Base-by-base conservation (phyloP, 2,329 filamentous ascomycete genomes). In the Dendrostoma leiphaemia region DNA sequence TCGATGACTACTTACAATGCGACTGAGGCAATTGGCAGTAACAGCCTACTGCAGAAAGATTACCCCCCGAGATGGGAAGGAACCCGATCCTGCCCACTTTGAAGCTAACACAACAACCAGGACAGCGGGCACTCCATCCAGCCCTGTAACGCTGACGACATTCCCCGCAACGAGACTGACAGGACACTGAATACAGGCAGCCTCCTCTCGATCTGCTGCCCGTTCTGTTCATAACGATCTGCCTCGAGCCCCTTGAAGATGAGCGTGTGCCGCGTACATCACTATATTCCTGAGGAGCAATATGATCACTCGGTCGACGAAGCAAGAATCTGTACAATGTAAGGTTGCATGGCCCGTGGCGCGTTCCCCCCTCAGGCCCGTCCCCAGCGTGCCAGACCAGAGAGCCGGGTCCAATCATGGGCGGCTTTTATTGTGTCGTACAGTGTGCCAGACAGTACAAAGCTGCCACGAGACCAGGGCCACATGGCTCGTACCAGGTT, bases 401-500 rank as follows among this genome's bases (percentile, higher is more conserved):
- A 52, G 37, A 34, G 52, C 52, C 24, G 56, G 56, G 52, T 45
- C 56, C 52, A 58, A 55, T 58, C 28, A 48, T 35, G 31, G 26
- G 9, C 23, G 8, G 17, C n/a, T 13, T 10, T 34, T n/a, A 23
- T 15, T n/a, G 17, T 23, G 17, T 15, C 4, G 15, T 38, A 52
- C 53, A 48, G 48, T 56, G 53, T 46, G 53, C 53, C 26, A 17
- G 28, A 44, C 29, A 44, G 38, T 48, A 32, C 41, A 40, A 19
- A 29, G 9, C 28, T 24, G 44, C 45, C 45, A 32, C 47, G 28
- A 47, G 35, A 17, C 9, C 24, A 31, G 24, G 34, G 44, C 50
- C 54, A 57, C 54, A 57, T 57, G 54, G 54, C 51, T 40, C 21
- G 34, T 31, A 31, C 54, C 23, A 49, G 45, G 54, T 53, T 29